Evolutionary conservation across 202 grass and related monocot genomes (phyloP).

Genomic region (Saccharum hybrid): DNA sequence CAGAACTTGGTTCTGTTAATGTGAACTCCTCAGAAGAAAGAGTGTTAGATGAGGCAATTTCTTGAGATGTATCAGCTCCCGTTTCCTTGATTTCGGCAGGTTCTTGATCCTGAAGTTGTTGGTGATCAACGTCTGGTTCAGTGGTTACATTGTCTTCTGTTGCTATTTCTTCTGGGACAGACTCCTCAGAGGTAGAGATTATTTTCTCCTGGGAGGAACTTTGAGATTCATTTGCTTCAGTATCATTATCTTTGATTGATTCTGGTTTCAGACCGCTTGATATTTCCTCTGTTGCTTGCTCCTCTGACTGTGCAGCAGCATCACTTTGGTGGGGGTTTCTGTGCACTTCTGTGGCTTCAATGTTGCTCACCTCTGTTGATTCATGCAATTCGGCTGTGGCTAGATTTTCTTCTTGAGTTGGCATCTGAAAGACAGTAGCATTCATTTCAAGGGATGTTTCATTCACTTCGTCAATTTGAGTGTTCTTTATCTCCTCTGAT

Average conservation of each 20-base stretch:
- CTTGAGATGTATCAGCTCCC: constrained; percentile 40
- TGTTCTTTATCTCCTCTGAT: constrained; percentile 31
- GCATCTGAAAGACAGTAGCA: background rate
- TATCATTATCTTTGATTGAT: constrained; percentile 32
- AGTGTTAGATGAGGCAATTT: constrained; percentile 19
- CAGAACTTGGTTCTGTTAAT: constrained; percentile 28
- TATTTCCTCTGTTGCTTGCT: constrained; percentile 36
- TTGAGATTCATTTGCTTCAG: background rate
- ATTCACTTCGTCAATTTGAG: background rate
- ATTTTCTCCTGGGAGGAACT: constrained; percentile 4
- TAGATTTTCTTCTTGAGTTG: constrained; percentile 41
- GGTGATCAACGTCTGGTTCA: constrained; percentile 16
- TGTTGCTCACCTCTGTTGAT: constrained; percentile 32
- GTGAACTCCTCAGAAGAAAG: constrained; percentile 32
- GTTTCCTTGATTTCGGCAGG: constrained; percentile 29
- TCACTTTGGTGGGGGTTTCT: background rate
- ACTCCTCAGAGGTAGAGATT: constrained; percentile 20
- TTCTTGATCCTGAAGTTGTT: constrained; percentile 41
- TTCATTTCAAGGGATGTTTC: constrained; percentile 30
- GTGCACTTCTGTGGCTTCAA: constrained; percentile 41
- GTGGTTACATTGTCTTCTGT: background rate
- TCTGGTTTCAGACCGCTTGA: constrained; percentile 26
- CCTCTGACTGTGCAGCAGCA: constrained; percentile 15
- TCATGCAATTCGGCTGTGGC: constrained; percentile 11
- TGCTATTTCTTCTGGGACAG: constrained; percentile 40